phyloP scores from a whole-genome alignment of 2,329 filamentous ascomycete genomes.

The Paraphaeosphaeria sporulosa region DNA sequence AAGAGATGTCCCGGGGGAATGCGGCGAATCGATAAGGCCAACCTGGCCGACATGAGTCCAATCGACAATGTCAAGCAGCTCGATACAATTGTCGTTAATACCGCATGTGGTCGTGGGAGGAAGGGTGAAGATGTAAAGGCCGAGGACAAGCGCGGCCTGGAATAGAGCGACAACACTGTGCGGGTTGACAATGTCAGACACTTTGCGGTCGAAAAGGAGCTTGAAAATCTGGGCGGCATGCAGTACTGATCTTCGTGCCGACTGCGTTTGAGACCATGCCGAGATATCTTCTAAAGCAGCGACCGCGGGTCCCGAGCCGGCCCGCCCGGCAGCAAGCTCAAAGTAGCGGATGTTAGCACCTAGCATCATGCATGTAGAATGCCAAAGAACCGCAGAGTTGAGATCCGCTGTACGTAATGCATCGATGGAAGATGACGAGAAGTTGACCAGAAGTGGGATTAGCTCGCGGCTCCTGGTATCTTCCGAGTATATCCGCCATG shows the following conservation, averaged over 20 bases:
- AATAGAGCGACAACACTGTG: conserved; percentile 60
- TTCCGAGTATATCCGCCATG: conserved; percentile 55
- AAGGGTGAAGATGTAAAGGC: conserved; percentile 61
- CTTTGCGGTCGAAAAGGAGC: conserved; percentile 59
- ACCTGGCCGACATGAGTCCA: conserved; percentile 58
- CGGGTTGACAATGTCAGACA: conserved; percentile 61
- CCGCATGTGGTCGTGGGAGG: conserved; percentile 41
- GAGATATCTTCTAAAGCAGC: conserved; percentile 60
- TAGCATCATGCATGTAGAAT: conserved; percentile 61
- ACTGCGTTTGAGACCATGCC: conserved; percentile 59
- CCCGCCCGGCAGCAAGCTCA: conserved; percentile 60
- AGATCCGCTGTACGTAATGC: conserved; percentile 55
- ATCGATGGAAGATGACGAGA: conserved; percentile 52
- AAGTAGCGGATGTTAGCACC: conserved; percentile 62
- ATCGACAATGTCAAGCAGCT: conserved; percentile 59
- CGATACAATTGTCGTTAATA: conserved; percentile 46
- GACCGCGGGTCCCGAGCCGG: conserved; percentile 56
- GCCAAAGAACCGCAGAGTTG: conserved; percentile 61
- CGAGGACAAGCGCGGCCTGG: conserved; percentile 59
- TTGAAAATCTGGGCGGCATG: conserved; percentile 63
- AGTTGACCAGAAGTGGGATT: conserved; percentile 46
- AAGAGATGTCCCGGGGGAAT: conserved; percentile 22
- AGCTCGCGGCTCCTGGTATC: conserved; percentile 55
- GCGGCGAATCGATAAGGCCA: conserved; percentile 51
- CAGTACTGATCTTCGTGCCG: conserved; percentile 58